Evolutionary conservation across 73 alveolate genomes (phyloP).

Genomic region (Stentor coeruleus): DNA sequence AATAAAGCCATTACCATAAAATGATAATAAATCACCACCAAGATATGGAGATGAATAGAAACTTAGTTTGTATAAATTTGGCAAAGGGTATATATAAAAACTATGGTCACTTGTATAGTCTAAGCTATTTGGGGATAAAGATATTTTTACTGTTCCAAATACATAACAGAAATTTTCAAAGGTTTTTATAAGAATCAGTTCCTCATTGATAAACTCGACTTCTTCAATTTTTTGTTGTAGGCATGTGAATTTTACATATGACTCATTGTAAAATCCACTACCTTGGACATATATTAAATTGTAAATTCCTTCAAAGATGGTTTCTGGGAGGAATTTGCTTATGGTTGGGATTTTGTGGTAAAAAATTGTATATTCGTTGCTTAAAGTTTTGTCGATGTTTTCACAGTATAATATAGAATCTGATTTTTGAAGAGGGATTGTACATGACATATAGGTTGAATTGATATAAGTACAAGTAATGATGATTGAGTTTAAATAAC

Average conservation of each 20-base stretch:
- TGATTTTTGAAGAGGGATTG: background rate
- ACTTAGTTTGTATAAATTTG: background rate
- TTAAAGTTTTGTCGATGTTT: background rate
- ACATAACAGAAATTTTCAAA: background rate
- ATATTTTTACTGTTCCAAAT: background rate
- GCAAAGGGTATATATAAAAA: background rate
- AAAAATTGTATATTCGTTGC: background rate
- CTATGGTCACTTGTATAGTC: background rate
- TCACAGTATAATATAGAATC: background rate
- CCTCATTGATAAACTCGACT: background rate
- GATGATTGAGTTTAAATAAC: background rate
- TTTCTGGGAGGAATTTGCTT: background rate
- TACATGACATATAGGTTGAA: background rate
- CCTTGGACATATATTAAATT: background rate
- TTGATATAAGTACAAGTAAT: background rate
- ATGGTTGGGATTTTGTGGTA: background rate
- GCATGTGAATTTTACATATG: background rate
- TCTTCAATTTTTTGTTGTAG: background rate
- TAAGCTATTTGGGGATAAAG: background rate
- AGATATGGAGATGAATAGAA: background rate
- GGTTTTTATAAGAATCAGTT: background rate
- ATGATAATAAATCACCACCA: background rate
- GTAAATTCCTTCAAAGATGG: background rate
- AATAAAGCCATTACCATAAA: slow-evolving; percentile 17
- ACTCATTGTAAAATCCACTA: background rate